Evolutionary conservation across 441 rosid genomes (phyloP), one percentile per base, ranked within the genome.

Genomic region (Euphorbia celastroides): DNA sequence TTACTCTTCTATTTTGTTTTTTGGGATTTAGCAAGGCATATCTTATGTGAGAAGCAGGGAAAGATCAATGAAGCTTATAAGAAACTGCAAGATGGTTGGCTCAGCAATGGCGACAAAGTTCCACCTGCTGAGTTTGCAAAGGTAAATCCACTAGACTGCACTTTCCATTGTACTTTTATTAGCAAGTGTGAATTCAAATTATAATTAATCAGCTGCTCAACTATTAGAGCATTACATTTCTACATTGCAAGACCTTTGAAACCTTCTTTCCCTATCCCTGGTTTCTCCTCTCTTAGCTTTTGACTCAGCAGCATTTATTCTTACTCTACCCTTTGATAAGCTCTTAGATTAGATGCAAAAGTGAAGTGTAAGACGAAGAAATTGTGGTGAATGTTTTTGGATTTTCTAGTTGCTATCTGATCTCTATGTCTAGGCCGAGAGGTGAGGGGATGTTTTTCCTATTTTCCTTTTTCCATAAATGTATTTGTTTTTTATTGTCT

Each of bases 51-150:
- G n/a, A n/a, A n/a, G n/a, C n/a, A n/a, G n/a, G n/a, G n/a, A n/a
- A n/a, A 93, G 81, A 85, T 93, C 74, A 93, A 89, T 75, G 97
- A 89, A 66, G 99, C 97, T 12, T 93, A 91, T 84, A 88, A 91
- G 82, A 91, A 91, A 73, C 75, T 93, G 78, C 81, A 93, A 75
- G 97, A 93, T 79, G 99, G 96, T 62, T 93, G 96, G 99, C 83
- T 89, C 68, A 74, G 82, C 84, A 89, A 85, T 48, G 96, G 95
- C 44, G 99, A 93, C 74, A 93, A 91, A 76, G 99, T 93, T 64
- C 97, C 99, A 23, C 93, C 96, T 71, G 97, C 99, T 75, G 99
- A 93, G 81, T 93, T 89, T 79, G 96, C 97, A 1, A 93, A 91
- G 93, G 99, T 91, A 62, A 72, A 26, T 13, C 22, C 12, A 42